Evolutionary conservation across 176 grass and related monocot species (phyloP).

Genomic region (Zea luxurians): DNA sequence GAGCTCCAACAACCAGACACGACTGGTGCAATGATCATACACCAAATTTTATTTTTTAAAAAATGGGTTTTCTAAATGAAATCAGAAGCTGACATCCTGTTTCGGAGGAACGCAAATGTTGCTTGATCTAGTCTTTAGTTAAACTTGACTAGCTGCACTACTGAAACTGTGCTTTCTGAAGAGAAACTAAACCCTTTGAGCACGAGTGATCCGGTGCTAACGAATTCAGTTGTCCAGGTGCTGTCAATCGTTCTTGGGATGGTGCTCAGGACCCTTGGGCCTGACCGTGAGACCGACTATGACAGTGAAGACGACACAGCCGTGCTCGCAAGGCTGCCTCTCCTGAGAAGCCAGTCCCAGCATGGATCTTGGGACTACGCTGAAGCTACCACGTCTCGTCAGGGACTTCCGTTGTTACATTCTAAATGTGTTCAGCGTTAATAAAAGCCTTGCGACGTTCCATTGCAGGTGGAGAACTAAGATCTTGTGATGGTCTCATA

Average conservation of each 20-base stretch:
- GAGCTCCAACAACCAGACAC: background rate
- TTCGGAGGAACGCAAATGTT: background rate
- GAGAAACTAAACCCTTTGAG: background rate
- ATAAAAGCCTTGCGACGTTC: constrained; percentile 27
- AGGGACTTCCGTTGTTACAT: background rate
- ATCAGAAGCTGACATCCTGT: background rate
- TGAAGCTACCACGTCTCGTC: constrained; percentile 45
- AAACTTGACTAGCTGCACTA: background rate
- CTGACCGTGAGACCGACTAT: constrained; percentile 62
- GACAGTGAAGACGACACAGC: constrained; percentile 73
- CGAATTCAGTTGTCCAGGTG: constrained; percentile 39
- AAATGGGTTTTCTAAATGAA: background rate
- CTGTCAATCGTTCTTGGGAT: constrained; percentile 69
- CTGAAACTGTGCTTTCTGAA: background rate
- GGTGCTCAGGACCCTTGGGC: constrained; percentile 71
- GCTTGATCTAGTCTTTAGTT: background rate
- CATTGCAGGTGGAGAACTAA: constrained; percentile 62
- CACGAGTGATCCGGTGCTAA: background rate
- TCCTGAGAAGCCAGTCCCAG: constrained; percentile 68
- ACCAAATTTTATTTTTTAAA: background rate
- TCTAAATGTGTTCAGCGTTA: background rate
- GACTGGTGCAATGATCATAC: background rate
- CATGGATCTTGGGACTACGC: constrained; percentile 22
- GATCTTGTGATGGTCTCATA: constrained; percentile 12
- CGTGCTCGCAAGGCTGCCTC: constrained; percentile 70